Evolutionary conservation across 2,329 filamentous ascomycete genomes (phyloP).

Genomic region (Trichoderma gracile): DNA sequence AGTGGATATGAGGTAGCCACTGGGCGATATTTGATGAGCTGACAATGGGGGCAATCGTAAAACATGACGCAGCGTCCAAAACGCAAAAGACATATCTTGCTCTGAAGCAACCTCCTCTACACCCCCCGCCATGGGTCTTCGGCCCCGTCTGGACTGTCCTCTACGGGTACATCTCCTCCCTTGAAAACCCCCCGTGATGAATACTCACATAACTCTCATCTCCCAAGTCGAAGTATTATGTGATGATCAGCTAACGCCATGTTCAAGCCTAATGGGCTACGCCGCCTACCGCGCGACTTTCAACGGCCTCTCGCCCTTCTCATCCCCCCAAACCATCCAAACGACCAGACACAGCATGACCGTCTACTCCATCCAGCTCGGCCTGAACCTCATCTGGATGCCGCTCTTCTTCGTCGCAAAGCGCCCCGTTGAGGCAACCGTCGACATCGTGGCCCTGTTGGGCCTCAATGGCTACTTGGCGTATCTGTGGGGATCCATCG

Average conservation of each 20-base stretch:
- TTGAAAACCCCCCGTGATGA: not conserved
- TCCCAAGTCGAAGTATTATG: constrained; percentile 21
- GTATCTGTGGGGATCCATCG: constrained; percentile 74
- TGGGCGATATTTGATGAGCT: not conserved
- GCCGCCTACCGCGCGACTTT: constrained; percentile 76
- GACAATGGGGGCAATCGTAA: not conserved
- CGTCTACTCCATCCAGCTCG: constrained; percentile 83
- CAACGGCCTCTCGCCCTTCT: constrained; percentile 59
- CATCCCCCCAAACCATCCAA: constrained; percentile 54
- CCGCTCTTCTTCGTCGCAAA: constrained; percentile 85
- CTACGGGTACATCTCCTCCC: constrained; percentile 50
- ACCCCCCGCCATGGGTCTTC: constrained; percentile 62
- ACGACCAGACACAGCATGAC: constrained; percentile 69
- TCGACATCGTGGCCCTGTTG: constrained; percentile 71
- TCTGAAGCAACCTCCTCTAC: constrained; percentile 66
- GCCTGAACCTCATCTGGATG: constrained; percentile 85
- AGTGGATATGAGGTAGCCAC: too few species aligned
- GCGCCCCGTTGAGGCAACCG: constrained; percentile 70
- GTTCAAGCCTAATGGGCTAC: constrained; percentile 73
- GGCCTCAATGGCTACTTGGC: constrained; percentile 73
- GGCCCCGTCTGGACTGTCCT: constrained; percentile 66
- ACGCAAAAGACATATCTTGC: constrained; percentile 63
- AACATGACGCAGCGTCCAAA: constrained; percentile 47
- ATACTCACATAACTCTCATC: not conserved
- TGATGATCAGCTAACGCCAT: not conserved